Evolutionary conservation across 75 land plant species (phyloP), one percentile per base, ranked within the genome.

Genomic region (Cryptomeria japonica): DNA sequence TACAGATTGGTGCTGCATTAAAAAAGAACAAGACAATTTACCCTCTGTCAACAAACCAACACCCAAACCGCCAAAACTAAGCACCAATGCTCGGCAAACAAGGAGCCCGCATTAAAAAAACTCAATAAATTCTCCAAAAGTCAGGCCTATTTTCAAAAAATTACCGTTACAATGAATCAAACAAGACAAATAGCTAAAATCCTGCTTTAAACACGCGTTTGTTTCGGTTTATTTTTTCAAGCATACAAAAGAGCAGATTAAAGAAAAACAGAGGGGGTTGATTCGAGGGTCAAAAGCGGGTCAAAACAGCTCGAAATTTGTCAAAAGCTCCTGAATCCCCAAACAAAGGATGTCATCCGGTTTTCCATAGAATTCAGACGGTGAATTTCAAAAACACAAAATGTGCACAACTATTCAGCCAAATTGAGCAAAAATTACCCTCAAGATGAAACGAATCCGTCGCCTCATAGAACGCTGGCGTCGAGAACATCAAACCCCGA

Each of bases 141-240:
- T 13, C 16, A n/a, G 3, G 5, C 47, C 9, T 6, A 44, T n/a
- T 44, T 44, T 15, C 2, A 44, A 28, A 42, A 44, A 28, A 7
- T 46, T 82, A 82, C 83, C 46, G 83, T 80, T 80, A 39, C n/a
- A 82, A 42, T 82, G 11, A 38, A 79, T 44, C 3, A 44, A 82
- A 42, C 39, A 39, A 0, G 7, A 25, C 42, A 39, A 18, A 28
- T 41, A 25, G 22, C 47, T 25, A 3, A 80, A 28, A 38, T 25
- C 83, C 15, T 80, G 22, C 49, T 42, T 44, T 44, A 1, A 64
- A 22, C 47, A 80, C 47, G 41, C 51, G 12, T 22, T 28, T 42
- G 25, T 42, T 79, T 41, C 12, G 44, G 41, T 19, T 2, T 19
- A 7, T 79, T 28, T 79, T 28, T 46, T 10, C 3, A 46, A 13